Conservation (phyloP, 169 alveolate genomes). For the Plasmodium knowlesi region DNA sequence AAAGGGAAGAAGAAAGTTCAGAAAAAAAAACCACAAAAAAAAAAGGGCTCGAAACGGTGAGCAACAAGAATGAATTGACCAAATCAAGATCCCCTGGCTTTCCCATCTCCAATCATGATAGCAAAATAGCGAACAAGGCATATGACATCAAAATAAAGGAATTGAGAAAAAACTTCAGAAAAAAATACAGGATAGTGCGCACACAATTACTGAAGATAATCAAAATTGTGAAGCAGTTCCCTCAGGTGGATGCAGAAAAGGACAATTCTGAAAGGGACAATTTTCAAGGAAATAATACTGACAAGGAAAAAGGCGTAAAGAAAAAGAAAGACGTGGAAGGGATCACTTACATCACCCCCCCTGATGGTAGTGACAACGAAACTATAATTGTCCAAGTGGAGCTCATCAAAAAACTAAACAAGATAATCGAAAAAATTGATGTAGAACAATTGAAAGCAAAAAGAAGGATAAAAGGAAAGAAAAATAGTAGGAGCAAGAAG, state of each 20-base stretch:
- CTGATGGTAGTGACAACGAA: neutral
- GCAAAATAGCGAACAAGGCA: constrained; percentile 5
- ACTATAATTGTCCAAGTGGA: constrained; percentile 6
- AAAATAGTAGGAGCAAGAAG: neutral
- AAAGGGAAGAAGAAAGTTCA: constrained; percentile 27
- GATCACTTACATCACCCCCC: neutral
- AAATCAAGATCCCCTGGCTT: constrained; percentile 9
- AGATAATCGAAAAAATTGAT: constrained; percentile 49
- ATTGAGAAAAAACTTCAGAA: constrained; percentile 28
- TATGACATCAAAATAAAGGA: constrained; percentile 28
- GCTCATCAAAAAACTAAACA: constrained; percentile 24
- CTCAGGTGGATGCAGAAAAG: neutral
- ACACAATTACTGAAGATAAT: constrained; percentile 38
- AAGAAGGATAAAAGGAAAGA: constrained; percentile 18
- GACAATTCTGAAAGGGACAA: neutral
- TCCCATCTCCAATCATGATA: constrained; percentile 8
- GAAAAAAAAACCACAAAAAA: neutral
- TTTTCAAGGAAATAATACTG: neutral
- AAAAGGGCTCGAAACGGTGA: constrained; percentile 10
- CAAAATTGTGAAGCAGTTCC: constrained; percentile 46
- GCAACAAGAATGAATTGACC: neutral
- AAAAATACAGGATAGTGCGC: constrained; percentile 58
- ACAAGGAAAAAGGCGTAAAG: neutral
- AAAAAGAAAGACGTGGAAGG: neutral
- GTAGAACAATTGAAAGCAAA: constrained; percentile 34